These are phyloP conservation scores for Polytrichum formosum DNA, from an alignment of 225 moss, liverwort and hornwort genomes.

Conservation along the genomic window DNA sequence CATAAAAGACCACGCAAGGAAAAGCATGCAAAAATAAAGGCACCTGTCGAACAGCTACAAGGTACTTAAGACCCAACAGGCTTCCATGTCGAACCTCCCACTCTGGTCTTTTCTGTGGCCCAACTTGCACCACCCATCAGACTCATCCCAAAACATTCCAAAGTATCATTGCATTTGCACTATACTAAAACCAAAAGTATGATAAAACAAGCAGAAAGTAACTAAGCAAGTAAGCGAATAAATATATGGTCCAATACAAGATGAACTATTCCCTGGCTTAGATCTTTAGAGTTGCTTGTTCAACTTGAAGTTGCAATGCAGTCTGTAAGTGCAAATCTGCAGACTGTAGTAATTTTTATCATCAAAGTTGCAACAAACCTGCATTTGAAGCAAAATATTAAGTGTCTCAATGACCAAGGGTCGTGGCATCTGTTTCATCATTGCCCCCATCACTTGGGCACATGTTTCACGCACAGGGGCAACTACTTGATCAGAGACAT, in stretches of 20 bases:
- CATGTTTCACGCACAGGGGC: slow-evolving; percentile 94
- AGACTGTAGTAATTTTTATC: no score
- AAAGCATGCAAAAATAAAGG: background rate
- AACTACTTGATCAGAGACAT: slow-evolving; percentile 93
- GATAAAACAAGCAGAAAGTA: background rate
- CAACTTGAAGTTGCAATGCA: no score
- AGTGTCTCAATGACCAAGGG: slow-evolving; percentile 73
- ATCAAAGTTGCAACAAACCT: slow-evolving; percentile 24
- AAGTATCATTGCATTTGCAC: slow-evolving; percentile 19
- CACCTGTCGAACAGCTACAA: slow-evolving; percentile 91
- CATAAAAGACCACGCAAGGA: no score
- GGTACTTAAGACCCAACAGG: slow-evolving; percentile 85
- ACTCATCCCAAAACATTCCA: slow-evolving; percentile 22
- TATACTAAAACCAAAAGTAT: slow-evolving; percentile 6
- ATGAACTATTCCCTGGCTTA: background rate
- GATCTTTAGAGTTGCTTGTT: background rate
- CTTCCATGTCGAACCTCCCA: slow-evolving; percentile 99
- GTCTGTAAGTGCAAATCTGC: no score
- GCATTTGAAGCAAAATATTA: slow-evolving; percentile 74
- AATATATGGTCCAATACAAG: background rate
- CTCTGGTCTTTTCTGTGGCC: slow-evolving; percentile 62
- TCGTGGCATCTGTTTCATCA: slow-evolving; percentile 80
- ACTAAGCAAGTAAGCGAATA: background rate
- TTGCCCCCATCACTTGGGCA: slow-evolving; percentile 90
- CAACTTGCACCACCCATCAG: slow-evolving; percentile 20